These are phyloP conservation scores for Tephrocybe sp. DNA, from an alignment of 768 basidiomycete species.

Conservation along the genomic window DNA sequence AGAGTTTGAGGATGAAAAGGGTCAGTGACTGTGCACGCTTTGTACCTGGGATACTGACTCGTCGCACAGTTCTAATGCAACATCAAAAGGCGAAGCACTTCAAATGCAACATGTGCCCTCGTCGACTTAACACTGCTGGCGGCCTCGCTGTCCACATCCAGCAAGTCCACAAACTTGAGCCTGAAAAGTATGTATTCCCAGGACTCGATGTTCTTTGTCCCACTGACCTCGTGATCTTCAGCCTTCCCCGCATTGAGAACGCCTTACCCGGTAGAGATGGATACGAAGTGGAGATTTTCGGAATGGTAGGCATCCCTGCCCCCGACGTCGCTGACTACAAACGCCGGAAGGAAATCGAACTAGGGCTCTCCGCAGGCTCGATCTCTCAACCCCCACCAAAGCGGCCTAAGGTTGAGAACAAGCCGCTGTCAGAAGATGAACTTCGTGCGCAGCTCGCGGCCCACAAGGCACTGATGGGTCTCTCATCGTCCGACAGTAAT, in stretches of 20 bases:
- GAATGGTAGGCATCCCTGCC: conserved; percentile 97
- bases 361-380: conserved; percentile 78
- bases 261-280: conserved; percentile 95
- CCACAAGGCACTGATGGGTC: conserved; percentile 91
- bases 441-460: conserved; percentile 82
- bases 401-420: conserved; percentile 77
- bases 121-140: conserved; percentile 94
- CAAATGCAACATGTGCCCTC: conserved; percentile 94
- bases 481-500: conserved; percentile 34
- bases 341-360: conserved; percentile 91
- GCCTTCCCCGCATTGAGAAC: conserved; percentile 90
- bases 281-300: conserved; percentile 98
- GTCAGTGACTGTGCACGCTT: conserved; percentile 36
- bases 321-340: conserved; percentile 96
- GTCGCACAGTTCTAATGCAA: conserved; percentile 82
- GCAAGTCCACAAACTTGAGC: conserved; percentile 98
- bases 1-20: conserved; percentile 99
- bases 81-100: conserved; percentile 99
- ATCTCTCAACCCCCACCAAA: conserved; percentile 82
- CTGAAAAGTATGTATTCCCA: conserved; percentile 65
- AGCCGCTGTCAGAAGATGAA: conserved; percentile 77
- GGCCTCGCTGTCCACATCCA: conserved; percentile 97
- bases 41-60: not conserved
- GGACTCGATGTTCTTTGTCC: not conserved
- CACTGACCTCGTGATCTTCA: conserved; percentile 19